phyloP scores from a whole-genome alignment of 1,139 yeast genomes.

The Pichia cactophila region DNA sequence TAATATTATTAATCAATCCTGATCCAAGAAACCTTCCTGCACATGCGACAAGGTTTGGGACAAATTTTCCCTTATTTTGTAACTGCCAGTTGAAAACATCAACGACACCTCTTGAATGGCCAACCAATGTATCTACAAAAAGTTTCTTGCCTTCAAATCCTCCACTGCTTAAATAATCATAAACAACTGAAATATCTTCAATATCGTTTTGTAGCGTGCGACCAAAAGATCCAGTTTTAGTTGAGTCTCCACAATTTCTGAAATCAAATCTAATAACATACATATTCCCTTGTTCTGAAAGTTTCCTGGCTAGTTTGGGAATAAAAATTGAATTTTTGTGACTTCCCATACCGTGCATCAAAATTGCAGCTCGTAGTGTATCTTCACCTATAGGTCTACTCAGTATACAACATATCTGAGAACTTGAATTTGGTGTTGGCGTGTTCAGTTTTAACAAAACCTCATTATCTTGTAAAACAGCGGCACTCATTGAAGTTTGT shows the following conservation, averaged over 20 bases:
- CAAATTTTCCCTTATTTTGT: constrained; percentile 19
- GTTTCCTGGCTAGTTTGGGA: constrained; percentile 47
- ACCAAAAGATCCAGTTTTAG: constrained; percentile 45
- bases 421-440: constrained; percentile 7
- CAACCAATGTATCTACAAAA: constrained; percentile 48
- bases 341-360: constrained; percentile 77
- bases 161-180: constrained; percentile 37
- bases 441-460: constrained; percentile 8
- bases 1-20: constrained; percentile 28
- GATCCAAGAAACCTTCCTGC: constrained; percentile 53
- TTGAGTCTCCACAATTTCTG: constrained; percentile 77
- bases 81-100: constrained; percentile 72
- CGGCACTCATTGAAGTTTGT: constrained; percentile 4
- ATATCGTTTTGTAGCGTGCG: constrained; percentile 57
- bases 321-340: constrained; percentile 79
- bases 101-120: constrained; percentile 76
- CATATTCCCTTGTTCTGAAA: constrained; percentile 55
- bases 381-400: constrained; percentile 16
- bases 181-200: constrained; percentile 54
- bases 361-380: constrained; percentile 30
- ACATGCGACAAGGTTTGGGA: constrained; percentile 58
- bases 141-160: constrained; percentile 36
- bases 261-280: constrained; percentile 73
- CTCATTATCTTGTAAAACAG: constrained; percentile 14
- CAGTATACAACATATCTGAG: constrained; percentile 16